These are phyloP conservation scores for Davidsoniella neocaledoniae DNA, from an alignment of 2,329 filamentous ascomycete species.

Conservation along the genomic window DNA sequence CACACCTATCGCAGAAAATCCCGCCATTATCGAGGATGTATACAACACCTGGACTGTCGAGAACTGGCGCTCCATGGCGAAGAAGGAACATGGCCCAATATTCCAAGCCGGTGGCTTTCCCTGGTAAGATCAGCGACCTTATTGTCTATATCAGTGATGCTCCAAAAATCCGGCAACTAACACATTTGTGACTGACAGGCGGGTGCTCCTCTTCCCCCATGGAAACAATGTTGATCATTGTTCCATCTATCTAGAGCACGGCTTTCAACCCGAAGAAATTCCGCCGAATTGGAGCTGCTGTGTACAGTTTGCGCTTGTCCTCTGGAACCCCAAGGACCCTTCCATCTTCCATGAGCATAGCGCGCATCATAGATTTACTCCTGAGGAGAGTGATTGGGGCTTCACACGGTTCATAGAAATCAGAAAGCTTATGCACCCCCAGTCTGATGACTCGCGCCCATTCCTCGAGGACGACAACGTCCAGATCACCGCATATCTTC, in stretches of 20 bases:
- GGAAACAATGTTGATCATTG: conserved; percentile 89
- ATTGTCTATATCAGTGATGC: too few species aligned
- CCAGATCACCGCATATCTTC: conserved; percentile 69
- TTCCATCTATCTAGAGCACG: conserved; percentile 93
- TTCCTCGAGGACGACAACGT: conserved; percentile 61
- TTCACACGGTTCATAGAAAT: conserved; percentile 94
- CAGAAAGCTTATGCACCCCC: conserved; percentile 66
- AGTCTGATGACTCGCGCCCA: conserved; percentile 52
- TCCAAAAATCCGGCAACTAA: neutral
- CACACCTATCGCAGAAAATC: conserved; percentile 53
- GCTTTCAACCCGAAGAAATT: conserved; percentile 56
- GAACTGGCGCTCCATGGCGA: conserved; percentile 58
- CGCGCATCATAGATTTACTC: conserved; percentile 91
- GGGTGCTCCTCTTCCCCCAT: conserved; percentile 85
- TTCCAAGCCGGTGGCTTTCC: conserved; percentile 78
- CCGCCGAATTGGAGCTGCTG: conserved; percentile 94
- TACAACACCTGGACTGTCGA: conserved; percentile 76
- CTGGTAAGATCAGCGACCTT: conserved; percentile 42
- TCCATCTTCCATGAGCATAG: conserved; percentile 62
- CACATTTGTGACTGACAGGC: conserved; percentile 35
- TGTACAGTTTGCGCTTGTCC: conserved; percentile 82
- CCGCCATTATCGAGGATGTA: conserved; percentile 61
- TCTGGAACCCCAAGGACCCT: conserved; percentile 93
- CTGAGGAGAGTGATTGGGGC: conserved; percentile 94
- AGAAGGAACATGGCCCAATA: conserved; percentile 72